Base-by-base conservation (phyloP, 2,329 filamentous ascomycete genomes). In the Colletotrichum simmondsii region DNA sequence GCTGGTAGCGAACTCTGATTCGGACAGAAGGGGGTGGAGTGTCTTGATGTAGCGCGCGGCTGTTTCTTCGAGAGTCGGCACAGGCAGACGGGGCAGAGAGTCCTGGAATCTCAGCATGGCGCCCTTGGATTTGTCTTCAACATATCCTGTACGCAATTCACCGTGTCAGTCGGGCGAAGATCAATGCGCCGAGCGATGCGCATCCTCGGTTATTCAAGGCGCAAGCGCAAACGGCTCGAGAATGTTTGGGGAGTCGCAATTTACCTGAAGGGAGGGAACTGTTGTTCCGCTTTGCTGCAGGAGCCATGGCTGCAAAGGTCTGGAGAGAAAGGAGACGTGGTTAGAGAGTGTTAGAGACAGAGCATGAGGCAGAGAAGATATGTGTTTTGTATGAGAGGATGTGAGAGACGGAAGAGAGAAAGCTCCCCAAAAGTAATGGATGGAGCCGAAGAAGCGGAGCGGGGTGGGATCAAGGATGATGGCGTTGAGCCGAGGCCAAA, bases 31-130 rank as follows among this genome's bases (percentile, higher is more conserved):
- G 26, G 94, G 93, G 80, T 93, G 91, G 62, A 97, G 88, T 49
- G 92, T 92, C 85, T 95, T 95, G 78, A 97, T 87, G 83, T 97
- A 97, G 75, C 94, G 92, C 75, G 90, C 88, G 49, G 93, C 90
- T 7, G 94, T 97, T 85, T 97, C 94, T 80, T 96, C 91, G 77
- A 97, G 92, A 1, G 93, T 92, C 12, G 94, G 94, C 4, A 97
- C 93, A 16, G 94, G 94, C 32, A 97, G 88, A 49, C 88, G 89
- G 57, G 94, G 94, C 37, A 97, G 89, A n/a, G 93, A 96, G 49
- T 95, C 93, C 81, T 97, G 93, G 83, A 93, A 97, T 77, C 94
- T 91, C 77, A 97, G 88, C 93, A 94, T 97, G 59, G 91, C 87
- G 66, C 93, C 94, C 82, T 95, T 95, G 78, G 91, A 91, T 78